A percentile compares a stretch with the other conserved stretches of the same genome.
Conservation (phyloP, 768 basidiomycete species). For the Ephemerocybe angulata region DNA sequence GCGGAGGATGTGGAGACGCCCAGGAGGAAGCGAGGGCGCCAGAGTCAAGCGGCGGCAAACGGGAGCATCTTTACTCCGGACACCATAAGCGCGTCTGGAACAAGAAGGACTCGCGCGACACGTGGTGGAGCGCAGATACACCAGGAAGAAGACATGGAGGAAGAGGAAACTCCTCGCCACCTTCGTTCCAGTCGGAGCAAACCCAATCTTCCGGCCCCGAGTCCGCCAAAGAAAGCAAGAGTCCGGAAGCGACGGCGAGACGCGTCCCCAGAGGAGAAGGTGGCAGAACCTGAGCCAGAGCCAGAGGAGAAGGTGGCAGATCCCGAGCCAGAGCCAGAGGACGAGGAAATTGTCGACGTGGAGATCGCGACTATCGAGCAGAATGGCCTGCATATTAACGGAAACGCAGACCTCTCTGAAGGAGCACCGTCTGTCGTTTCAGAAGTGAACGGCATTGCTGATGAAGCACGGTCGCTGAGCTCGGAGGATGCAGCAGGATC, state of each 20-base stretch:
- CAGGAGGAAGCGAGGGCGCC: slow-evolving; percentile 1
- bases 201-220: not conserved
- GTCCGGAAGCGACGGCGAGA: slow-evolving; percentile 7
- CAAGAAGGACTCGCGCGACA: not conserved
- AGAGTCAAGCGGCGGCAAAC: not conserved
- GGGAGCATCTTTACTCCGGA: not conserved
- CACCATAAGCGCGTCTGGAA: not conserved
- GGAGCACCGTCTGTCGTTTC: slow-evolving; percentile 3
- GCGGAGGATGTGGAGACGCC: slow-evolving; percentile 7
- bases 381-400: not conserved
- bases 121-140: not conserved
- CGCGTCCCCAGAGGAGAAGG: not conserved
- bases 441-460: slow-evolving; percentile 6
- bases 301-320: slow-evolving; percentile 11
- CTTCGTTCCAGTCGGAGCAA: slow-evolving; percentile 5
- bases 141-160: not conserved
- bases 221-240: not conserved
- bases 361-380: not conserved
- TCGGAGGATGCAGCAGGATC: too few species aligned
- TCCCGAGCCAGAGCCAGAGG: slow-evolving; percentile 6
- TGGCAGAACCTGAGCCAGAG: not conserved
- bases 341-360: slow-evolving; percentile 1
- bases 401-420: slow-evolving; percentile 2
- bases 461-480: too few species aligned
- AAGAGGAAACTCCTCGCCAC: not conserved